A percentile compares a stretch with the other conserved stretches of the same genome.
These are phyloP conservation scores for Suillus lakei DNA, from an alignment of 768 basidiomycete genomes.

Conservation along the genomic window DNA sequence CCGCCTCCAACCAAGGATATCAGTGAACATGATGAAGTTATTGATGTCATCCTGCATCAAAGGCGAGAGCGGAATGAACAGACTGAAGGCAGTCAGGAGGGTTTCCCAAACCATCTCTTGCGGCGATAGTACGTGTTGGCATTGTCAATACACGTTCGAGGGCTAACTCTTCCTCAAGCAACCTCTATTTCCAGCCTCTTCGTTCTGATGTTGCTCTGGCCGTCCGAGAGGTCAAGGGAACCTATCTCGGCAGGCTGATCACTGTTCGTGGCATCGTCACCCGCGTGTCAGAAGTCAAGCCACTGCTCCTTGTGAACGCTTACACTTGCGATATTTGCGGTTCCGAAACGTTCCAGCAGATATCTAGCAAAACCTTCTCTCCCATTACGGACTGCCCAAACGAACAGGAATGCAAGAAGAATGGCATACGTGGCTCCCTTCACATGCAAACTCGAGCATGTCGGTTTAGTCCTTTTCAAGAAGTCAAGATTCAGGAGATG, in stretches of 20 bases:
- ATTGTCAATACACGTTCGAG: background rate
- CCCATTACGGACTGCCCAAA: constrained; percentile 92
- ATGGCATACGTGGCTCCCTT: constrained; percentile 85
- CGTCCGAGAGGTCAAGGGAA: constrained; percentile 88
- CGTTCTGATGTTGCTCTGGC: constrained; percentile 78
- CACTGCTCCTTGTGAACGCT: constrained; percentile 94
- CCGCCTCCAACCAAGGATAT: constrained; percentile 90
- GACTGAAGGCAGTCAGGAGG: constrained; percentile 70
- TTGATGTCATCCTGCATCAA: constrained; percentile 96
- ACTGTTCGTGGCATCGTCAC: constrained; percentile 98
- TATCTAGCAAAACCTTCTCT: constrained; percentile 87
- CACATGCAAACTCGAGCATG: constrained; percentile 99
- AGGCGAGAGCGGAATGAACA: constrained; percentile 87
- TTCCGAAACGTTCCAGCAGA: constrained; percentile 98
- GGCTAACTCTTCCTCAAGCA: constrained; percentile 53
- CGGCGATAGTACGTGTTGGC: constrained; percentile 84
- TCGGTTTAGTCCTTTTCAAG: constrained; percentile 97
- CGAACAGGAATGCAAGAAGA: constrained; percentile 81
- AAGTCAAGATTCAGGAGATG: constrained; percentile 99
- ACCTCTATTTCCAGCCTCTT: constrained; percentile 92
- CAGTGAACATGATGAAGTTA: constrained; percentile 89
- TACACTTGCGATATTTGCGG: constrained; percentile 99
- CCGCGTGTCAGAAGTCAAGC: constrained; percentile 98
- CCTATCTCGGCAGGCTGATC: constrained; percentile 89
- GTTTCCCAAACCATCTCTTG: constrained; percentile 90